Percentiles rank a stretch among this genome's conserved stretches.
Evolutionary conservation across 768 basidiomycete genomes (phyloP).

Genomic region (Cystobasidium ongulense): DNA sequence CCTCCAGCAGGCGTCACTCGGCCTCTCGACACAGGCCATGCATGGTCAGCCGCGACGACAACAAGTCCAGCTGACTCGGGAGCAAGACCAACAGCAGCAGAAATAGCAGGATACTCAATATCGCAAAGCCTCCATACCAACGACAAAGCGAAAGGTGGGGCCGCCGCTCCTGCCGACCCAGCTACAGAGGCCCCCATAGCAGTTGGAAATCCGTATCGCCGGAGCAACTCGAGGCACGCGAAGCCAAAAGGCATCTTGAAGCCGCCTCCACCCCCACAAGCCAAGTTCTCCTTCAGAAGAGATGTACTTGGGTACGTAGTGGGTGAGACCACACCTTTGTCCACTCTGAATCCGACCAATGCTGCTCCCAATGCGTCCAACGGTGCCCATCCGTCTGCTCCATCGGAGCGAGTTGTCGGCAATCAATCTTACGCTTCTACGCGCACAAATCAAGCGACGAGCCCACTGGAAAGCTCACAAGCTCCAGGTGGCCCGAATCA

Average conservation of each 20-base stretch:
- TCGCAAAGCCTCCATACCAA: no score
- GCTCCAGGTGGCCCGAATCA: not conserved
- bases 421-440: no score
- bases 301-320: slow-evolving; percentile 38
- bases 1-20: no score
- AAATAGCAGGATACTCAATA: no score
- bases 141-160: no score
- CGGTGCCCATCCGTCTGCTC: not conserved
- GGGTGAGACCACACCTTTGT: not conserved
- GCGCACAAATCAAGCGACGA: no score
- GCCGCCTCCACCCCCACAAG: slow-evolving; percentile 23
- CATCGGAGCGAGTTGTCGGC: no score
- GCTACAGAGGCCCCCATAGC: not conserved
- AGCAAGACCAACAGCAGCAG: no score
- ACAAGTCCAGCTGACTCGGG: no score
- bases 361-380: not conserved
- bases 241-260: slow-evolving; percentile 38
- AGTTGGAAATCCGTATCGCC: not conserved
- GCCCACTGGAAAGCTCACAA: not conserved
- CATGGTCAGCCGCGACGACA: no score
- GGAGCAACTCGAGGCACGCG: not conserved
- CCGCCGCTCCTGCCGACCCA: no score
- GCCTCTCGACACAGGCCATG: no score
- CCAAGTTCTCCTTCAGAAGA: slow-evolving; percentile 39
- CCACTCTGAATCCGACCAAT: not conserved